Evolutionary conservation across 2,329 filamentous ascomycete species (phyloP), one percentile per base, ranked within the genome.

Genomic region (Penicillium sp.): DNA sequence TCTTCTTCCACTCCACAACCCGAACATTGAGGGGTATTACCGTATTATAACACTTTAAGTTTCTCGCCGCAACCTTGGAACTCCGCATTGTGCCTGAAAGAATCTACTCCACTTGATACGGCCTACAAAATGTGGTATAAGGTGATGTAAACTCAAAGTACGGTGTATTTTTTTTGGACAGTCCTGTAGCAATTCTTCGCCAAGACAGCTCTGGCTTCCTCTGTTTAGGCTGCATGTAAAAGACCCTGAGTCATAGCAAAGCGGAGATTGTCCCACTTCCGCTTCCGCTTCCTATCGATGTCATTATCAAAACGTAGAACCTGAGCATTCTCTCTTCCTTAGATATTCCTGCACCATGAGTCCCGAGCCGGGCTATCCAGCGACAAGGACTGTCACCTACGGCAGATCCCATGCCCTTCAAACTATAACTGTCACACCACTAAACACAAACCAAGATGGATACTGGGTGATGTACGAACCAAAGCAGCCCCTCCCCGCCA

Each of bases 391-490:
- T 3, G 56, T 69, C 21, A 57, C 57, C 47, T 71, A 71, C 21
- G 72, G 70, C 24, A 62, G 63, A 39, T 57, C 66, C 22, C 66
- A 71, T 59, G 56, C 55, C 19, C 68, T 77, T 8, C 75, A 77
- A 51, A 70, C 64, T 11, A 62, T 76, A 27, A 66, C 63, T 6
- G 67, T 76, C 1, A 72, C 67, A 26, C 58, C 63, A 2, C 52
- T 67, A 13, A 46, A 65, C 26, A 48, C 62, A 41, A 48, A 47
- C 39, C 47, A 63, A 29, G 56, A 65, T 55, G 68, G 69, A 39
- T 72, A 74, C 62, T 77, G 75, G 75, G 67, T 77, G 59, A 72
- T 77, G 75, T 77, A 75, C 43, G 60, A 54, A 35, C 41, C 41
- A 22, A 22, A 14, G 31, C 39, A 43, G 51, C 35, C 37, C 35